Evolutionary conservation across 2,329 filamentous ascomycete genomes (phyloP).

Genomic region (Colletotrichum coccodes): DNA sequence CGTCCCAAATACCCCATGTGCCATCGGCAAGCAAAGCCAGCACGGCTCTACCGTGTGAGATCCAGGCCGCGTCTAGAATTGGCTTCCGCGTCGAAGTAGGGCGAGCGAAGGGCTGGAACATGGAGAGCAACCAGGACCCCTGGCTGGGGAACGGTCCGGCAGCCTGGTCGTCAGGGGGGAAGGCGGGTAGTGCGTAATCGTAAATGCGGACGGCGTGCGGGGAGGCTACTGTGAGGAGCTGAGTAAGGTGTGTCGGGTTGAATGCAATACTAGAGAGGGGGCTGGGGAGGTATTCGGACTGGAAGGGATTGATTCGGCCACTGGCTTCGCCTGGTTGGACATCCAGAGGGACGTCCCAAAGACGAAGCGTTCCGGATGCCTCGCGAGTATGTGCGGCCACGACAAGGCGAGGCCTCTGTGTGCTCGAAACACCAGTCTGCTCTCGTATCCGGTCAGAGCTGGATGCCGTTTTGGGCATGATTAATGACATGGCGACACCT

Average conservation of each 20-base stretch:
- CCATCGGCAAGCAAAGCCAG: constrained; percentile 69
- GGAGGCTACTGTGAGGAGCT: constrained; percentile 66
- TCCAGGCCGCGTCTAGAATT: constrained; percentile 71
- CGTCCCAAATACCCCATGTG: constrained; percentile 76
- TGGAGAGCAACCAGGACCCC: constrained; percentile 72
- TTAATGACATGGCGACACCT: constrained; percentile 65
- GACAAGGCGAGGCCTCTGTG: constrained; percentile 54
- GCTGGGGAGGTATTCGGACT: constrained; percentile 66
- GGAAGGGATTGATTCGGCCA: constrained; percentile 60
- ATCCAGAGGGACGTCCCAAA: constrained; percentile 68
- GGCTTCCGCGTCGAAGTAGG: constrained; percentile 64
- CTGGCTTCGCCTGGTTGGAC: constrained; percentile 43
- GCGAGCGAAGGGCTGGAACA: constrained; percentile 67
- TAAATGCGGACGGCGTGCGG: constrained; percentile 69
- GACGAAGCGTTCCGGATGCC: constrained; percentile 65
- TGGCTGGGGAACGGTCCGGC: constrained; percentile 64
- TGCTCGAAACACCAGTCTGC: constrained; percentile 1
- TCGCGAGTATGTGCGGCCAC: constrained; percentile 70
- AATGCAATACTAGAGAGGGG: constrained; percentile 68
- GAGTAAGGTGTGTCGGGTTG: constrained; percentile 67
- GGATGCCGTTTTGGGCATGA: constrained; percentile 49
- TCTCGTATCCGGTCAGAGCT: constrained; percentile 25
- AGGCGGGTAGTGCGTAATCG: constrained; percentile 65
- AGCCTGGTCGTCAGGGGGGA: constrained; percentile 61
- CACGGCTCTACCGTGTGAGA: constrained; percentile 68